Evolutionary conservation across 164 flowering plant species (phyloP), one percentile per base, ranked within the genome.

Genomic region (Liquidambar formosana): DNA sequence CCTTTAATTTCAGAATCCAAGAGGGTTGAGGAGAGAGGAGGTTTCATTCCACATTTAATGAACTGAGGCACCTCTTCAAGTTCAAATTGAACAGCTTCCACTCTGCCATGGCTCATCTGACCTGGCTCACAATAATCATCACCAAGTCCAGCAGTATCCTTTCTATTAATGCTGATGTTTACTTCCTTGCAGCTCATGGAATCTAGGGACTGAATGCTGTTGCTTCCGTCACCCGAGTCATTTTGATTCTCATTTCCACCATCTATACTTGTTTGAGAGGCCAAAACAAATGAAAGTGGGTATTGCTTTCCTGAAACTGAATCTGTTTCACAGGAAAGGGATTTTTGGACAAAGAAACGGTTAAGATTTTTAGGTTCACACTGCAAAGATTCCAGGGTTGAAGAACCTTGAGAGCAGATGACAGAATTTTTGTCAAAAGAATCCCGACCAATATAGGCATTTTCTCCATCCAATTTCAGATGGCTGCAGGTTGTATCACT

Each of bases 161-260:
- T 23, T 4, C 33, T 26, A n/a, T 46, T 47, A 54, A 19, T 38
- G 28, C 33, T 38, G 10, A 41, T 26, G 27, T 10, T 56, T 16
- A 23, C 15, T 43, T 72, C 66, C 51, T 61, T 46, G 44, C 52
- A 57, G 18, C 22, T 33, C 12, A 53, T 56, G 18, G 4, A 21
- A 23, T 43, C 63, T 19, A 45, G 58, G 38, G 67, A 67, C 11
- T 58, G 33, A n/a, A 53, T 22, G 26, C 67, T 67, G 58, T 47
- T 63, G 64, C 71, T 57, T 56, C 59, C 64, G 28, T 63, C 45
- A 63, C 56, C 57, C 3, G 67, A 61, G 63, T 54, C 38, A 56
- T 73, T 73, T 33, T 47, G 56, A 43, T 61, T 51, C 18, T 56
- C 67, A 23, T 45, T 45, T 22, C 43, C 64, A 53, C 43, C 61